phyloP scores from a whole-genome alignment of 2,329 filamentous ascomycete genomes.

The Chaetomium globosum region DNA sequence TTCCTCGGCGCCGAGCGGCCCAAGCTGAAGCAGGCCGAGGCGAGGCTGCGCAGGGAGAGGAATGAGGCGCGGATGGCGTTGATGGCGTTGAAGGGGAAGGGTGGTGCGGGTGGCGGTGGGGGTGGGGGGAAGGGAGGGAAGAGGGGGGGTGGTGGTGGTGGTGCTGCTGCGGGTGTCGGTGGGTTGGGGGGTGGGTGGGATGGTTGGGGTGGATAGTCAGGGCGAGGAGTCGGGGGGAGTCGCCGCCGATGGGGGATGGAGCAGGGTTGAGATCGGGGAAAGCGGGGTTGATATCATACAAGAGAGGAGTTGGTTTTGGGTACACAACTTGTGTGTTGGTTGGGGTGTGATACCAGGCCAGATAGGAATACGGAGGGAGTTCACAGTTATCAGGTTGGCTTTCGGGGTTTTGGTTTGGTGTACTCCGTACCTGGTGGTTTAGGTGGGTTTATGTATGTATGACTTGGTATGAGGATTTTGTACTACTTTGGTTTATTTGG shows the following conservation, averaged over 20 bases:
- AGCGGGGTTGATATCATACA: background rate
- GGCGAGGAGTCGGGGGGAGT: slow-evolving; percentile 25
- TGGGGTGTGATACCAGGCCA: background rate
- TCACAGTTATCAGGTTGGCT: background rate
- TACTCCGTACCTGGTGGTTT: background rate
- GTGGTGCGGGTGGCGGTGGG: background rate
- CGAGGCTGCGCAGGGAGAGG: slow-evolving; percentile 31
- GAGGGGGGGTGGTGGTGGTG: background rate
- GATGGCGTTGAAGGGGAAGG: slow-evolving; percentile 8
- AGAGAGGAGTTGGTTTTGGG: background rate
- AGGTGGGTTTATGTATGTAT: slow-evolving; percentile 1
- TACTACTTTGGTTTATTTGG: background rate
- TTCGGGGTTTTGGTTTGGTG: background rate
- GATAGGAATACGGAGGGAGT: background rate
- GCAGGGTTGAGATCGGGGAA: background rate
- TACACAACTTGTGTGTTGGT: background rate
- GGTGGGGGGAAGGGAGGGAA: background rate
- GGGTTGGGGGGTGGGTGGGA: background rate
- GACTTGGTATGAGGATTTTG: background rate
- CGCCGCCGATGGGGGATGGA: slow-evolving; percentile 17
- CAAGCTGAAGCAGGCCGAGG: slow-evolving; percentile 24
- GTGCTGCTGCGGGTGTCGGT: background rate
- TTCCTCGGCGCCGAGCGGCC: slow-evolving; percentile 27
- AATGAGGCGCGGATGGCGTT: slow-evolving; percentile 30
- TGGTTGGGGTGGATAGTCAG: slow-evolving; percentile 14